Percentiles rank a stretch among this genome's conserved stretches.
Evolutionary conservation across 2,329 filamentous ascomycete species (phyloP).

Genomic region (Aspergillus flavus): DNA sequence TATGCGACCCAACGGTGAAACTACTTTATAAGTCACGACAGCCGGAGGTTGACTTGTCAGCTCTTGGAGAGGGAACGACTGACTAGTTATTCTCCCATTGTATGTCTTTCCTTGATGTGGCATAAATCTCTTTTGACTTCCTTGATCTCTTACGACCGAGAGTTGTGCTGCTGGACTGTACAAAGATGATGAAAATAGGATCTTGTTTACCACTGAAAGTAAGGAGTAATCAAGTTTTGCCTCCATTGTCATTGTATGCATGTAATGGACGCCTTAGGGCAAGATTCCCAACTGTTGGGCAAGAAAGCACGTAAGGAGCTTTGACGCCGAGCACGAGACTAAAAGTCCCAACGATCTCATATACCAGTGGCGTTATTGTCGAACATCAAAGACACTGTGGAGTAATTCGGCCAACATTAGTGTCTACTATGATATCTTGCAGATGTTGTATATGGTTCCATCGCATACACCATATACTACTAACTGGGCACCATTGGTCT

Average conservation of each 20-base stretch:
- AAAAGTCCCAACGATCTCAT: background rate
- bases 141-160: background rate
- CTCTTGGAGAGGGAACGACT: slow-evolving; percentile 17
- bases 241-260: background rate
- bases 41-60: slow-evolving; percentile 28
- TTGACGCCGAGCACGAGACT: background rate
- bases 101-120: background rate
- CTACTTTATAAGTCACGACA: slow-evolving; percentile 29
- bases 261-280: background rate
- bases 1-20: slow-evolving; percentile 34
- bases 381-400: background rate
- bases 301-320: background rate
- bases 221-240: background rate
- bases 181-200: background rate
- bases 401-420: background rate
- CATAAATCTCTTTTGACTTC: background rate
- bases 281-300: background rate
- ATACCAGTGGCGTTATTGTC: background rate
- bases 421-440: background rate
- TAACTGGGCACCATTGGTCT: background rate
- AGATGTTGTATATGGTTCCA: background rate
- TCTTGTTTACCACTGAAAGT: background rate
- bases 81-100: background rate
- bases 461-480: background rate
- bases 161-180: background rate